Conservation (phyloP, 345 rosid species). For the Dipteronia dyeriana region DNA sequence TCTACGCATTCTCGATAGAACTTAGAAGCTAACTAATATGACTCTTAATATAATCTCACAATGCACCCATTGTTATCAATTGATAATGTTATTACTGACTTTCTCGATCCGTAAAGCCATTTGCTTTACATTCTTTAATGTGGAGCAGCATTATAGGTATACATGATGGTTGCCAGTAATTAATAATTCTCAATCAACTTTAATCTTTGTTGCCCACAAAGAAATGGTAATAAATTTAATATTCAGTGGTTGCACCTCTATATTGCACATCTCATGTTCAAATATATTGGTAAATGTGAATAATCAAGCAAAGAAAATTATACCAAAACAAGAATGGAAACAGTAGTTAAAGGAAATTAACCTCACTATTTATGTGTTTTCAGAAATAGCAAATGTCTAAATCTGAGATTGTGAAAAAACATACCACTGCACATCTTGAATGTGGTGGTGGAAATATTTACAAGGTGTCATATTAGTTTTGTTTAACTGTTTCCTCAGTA, state of each 20-base stretch:
- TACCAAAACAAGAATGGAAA: background rate
- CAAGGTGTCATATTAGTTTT: background rate
- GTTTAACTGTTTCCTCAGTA: background rate
- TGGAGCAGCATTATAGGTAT: background rate
- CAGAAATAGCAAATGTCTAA: background rate
- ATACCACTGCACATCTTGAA: background rate
- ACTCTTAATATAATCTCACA: background rate
- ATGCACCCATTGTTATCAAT: background rate
- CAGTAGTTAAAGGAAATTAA: background rate
- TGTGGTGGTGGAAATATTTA: background rate
- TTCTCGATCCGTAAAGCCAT: background rate
- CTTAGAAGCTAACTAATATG: background rate
- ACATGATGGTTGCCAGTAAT: background rate
- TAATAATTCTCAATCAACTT: background rate
- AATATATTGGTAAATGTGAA: background rate
- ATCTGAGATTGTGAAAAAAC: background rate
- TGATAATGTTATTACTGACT: background rate
- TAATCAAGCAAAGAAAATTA: background rate
- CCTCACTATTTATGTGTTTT: background rate
- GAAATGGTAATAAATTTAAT: background rate
- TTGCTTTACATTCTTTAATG: background rate
- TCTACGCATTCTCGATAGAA: background rate
- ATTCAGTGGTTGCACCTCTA: conserved; percentile 6
- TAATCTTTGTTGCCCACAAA: background rate
- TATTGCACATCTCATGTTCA: background rate